Evolutionary conservation across 257 asterid genomes (phyloP), one percentile per base, ranked within the genome.

Genomic region (Echites panduratus): DNA sequence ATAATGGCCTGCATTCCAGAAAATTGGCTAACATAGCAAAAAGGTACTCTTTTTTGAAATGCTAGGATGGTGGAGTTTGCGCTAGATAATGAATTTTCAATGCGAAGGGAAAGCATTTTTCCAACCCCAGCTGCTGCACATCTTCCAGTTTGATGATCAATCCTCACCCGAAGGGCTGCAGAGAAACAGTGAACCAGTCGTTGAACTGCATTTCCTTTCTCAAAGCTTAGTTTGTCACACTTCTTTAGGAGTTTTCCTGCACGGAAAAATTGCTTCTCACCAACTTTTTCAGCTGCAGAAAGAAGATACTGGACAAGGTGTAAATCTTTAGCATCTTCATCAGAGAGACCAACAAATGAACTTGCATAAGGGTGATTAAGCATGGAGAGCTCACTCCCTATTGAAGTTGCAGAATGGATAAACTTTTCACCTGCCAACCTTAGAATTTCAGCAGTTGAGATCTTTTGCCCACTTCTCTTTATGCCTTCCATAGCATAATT

Each of bases 361-460:
- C 66, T 48, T 0, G 73, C 75, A 76, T 78, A 74, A 4, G 86
- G 84, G 76, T 81, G 87, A 75, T 10, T 6, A 44, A 44, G 12
- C 49, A 44, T 44, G 49, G 58, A 19, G 22, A 52, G 32, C 27
- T 78, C 85, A 20, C 40, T 14, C 14, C 59, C 40, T 12, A 38
- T 38, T 44, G 14, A 68, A 11, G 84, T 59, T 49, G 70, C 72
- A 13, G 85, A 76, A 20, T 20, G 65, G 70, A 88, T 86, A 82
- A 84, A 88, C 70, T 70, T 86, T 50, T 85, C 83, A 68, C 88
- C 89, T 57, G 90, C 92, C 48, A 89, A 26, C 54, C 74, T 74
- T 16, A 83, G 71, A 68, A 87, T 85, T 5, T 68, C 82, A 65
- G 72, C 76, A 2, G 82, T 70, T 3, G 87, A 76, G 43, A 75